Conservation (phyloP, 208 protist species). For the Borovskyia barvae region DNA sequence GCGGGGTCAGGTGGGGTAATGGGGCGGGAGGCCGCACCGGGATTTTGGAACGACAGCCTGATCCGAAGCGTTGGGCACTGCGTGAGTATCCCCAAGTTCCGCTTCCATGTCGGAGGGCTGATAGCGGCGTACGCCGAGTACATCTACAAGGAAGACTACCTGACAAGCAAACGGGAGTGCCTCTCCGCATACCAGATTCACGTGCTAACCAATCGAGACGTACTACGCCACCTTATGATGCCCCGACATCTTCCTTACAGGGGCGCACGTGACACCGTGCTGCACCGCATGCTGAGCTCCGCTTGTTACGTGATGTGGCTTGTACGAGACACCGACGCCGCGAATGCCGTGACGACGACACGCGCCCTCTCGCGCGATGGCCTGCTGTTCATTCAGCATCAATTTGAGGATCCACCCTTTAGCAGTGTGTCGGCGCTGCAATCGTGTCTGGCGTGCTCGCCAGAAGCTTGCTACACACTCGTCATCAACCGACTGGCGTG, state of each 20-base stretch:
- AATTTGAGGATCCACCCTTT: conserved; percentile 4
- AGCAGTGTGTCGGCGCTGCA: conserved; percentile 10
- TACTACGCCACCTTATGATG: conserved; percentile 37
- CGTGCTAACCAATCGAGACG: conserved; percentile 61
- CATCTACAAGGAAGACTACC: conserved; percentile 14
- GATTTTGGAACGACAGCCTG: conserved; percentile 10
- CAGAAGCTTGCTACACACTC: conserved; percentile 21
- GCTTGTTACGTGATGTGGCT: conserved; percentile 43
- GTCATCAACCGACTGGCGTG: conserved; percentile 26
- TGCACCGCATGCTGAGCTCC: conserved; percentile 47
- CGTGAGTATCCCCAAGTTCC: conserved; percentile 48
- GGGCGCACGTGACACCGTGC: conserved; percentile 37
- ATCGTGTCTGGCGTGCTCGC: conserved; percentile 7
- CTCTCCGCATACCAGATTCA: conserved; percentile 38
- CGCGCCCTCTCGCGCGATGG: conserved; percentile 15
- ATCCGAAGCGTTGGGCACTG: conserved; percentile 29
- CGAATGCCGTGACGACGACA: conserved; percentile 6
- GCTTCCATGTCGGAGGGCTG: conserved; percentile 46
- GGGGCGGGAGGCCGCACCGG: background rate
- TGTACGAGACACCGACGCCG: background rate
- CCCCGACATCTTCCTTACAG: conserved; percentile 31
- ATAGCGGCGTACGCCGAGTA: conserved; percentile 58
- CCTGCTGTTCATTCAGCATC: conserved; percentile 23
- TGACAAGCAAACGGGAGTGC: conserved; percentile 17
- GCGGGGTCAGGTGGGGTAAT: background rate